A percentile compares a stretch with the other conserved stretches of the same genome.
Conservation (phyloP, 2,329 filamentous ascomycete species). For the Sporothrix luriei region DNA sequence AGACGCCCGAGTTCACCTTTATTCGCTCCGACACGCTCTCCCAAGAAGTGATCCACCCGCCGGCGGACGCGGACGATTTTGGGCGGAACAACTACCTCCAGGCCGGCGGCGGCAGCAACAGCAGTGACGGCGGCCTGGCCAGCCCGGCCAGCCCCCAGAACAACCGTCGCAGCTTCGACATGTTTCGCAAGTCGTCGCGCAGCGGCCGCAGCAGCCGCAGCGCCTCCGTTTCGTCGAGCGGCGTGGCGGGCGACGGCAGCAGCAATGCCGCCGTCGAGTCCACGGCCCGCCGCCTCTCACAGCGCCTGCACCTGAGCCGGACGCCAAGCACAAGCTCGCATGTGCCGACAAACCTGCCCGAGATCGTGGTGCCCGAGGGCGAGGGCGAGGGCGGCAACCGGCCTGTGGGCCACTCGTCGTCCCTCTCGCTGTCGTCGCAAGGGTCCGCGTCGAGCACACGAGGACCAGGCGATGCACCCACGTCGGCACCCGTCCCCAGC, state of each 20-base stretch:
- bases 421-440: constrained; percentile 7
- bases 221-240: constrained; percentile 49
- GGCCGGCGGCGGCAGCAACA: constrained; percentile 35
- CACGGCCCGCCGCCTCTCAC: constrained; percentile 58
- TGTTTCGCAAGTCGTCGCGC: constrained; percentile 39
- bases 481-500: neutral
- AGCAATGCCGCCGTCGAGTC: constrained; percentile 33
- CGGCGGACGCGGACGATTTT: constrained; percentile 45
- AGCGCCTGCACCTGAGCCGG: constrained; percentile 68
- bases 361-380: constrained; percentile 58
- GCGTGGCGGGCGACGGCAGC: constrained; percentile 40
- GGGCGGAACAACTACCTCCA: constrained; percentile 35
- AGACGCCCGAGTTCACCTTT: constrained; percentile 73
- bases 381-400: constrained; percentile 42
- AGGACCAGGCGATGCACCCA: neutral
- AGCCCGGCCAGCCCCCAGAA: constrained; percentile 36
- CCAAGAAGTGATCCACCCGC: constrained; percentile 76
- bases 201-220: constrained; percentile 48
- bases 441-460: neutral
- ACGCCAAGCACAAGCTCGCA: constrained; percentile 66
- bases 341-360: constrained; percentile 78
- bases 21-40: constrained; percentile 80
- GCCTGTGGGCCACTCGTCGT: neutral
- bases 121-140: constrained; percentile 36
- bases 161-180: constrained; percentile 42